Evolutionary conservation across 2,329 filamentous ascomycete species (phyloP).

Genomic region (Sclerotinia glacialis): DNA sequence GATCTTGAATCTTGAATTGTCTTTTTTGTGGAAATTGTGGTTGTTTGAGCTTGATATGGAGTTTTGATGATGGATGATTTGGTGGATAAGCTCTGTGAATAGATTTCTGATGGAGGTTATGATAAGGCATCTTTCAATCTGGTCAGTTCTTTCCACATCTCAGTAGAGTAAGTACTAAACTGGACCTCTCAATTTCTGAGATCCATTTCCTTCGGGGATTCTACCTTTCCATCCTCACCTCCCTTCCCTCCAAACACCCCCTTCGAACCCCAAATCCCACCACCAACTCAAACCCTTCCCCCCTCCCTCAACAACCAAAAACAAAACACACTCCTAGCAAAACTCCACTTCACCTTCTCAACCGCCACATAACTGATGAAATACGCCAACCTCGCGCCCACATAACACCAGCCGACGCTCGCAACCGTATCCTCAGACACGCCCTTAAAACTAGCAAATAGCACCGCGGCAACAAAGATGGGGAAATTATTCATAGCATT

Average conservation of each 20-base stretch:
- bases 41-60: no score
- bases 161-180: no score
- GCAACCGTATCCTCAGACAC: conserved; percentile 43
- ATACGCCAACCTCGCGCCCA: conserved; percentile 44
- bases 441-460: conserved; percentile 43
- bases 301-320: conserved; percentile 41
- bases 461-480: conserved; percentile 42
- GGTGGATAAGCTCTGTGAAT: no score
- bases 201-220: no score
- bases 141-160: no score
- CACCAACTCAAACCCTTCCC: conserved; percentile 37
- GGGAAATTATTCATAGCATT: conserved; percentile 44
- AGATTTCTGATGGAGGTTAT: no score
- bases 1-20: no score
- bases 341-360: conserved; percentile 40
- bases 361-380: conserved; percentile 43
- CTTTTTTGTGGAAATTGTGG: no score
- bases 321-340: conserved; percentile 42
- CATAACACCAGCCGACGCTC: conserved; percentile 43
- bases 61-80: no score
- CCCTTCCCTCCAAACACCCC: neutral
- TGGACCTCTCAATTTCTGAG: no score
- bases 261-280: neutral
- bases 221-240: neutral
- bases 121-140: no score